Conservation (phyloP, 2,329 filamentous ascomycete species). For the Bimuria novae-zelandiae region DNA sequence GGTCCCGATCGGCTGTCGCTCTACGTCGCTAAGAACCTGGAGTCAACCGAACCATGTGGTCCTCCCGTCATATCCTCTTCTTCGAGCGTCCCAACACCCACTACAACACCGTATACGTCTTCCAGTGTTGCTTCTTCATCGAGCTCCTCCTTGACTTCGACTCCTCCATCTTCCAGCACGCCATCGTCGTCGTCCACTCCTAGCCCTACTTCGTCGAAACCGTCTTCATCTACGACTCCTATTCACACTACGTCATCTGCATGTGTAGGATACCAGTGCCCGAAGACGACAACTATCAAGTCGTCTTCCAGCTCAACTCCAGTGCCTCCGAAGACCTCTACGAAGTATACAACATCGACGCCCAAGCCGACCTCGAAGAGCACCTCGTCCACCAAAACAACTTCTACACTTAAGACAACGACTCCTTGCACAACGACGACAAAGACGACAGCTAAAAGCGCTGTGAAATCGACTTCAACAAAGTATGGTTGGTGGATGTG, state of each 20-base stretch:
- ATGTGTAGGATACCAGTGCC: neutral
- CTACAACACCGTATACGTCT: slow-evolving; percentile 4
- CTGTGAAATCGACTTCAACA: neutral
- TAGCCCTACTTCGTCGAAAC: neutral
- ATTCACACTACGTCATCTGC: neutral
- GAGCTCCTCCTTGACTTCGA: too few relatives aligned
- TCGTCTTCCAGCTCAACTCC: neutral
- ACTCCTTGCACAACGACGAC: neutral
- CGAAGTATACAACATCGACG: neutral
- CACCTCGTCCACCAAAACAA: neutral
- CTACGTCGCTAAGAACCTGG: slow-evolving; percentile 23
- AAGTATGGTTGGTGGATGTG: neutral
- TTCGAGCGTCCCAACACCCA: slow-evolving; percentile 6
- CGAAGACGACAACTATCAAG: neutral
- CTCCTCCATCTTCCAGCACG: neutral
- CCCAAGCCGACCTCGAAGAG: neutral
- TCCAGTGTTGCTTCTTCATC: too few relatives aligned
- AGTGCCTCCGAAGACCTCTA: neutral
- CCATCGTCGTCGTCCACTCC: neutral
- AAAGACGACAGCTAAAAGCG: slow-evolving; percentile 5
- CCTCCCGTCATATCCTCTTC: slow-evolving; percentile 15
- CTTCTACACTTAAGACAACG: neutral
- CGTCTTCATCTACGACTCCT: neutral
- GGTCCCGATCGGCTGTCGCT: slow-evolving; percentile 28
- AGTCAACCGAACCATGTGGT: slow-evolving; percentile 18